phyloP scores from a whole-genome alignment of 139 green algal genomes.

The Haematococcus lacustris region DNA sequence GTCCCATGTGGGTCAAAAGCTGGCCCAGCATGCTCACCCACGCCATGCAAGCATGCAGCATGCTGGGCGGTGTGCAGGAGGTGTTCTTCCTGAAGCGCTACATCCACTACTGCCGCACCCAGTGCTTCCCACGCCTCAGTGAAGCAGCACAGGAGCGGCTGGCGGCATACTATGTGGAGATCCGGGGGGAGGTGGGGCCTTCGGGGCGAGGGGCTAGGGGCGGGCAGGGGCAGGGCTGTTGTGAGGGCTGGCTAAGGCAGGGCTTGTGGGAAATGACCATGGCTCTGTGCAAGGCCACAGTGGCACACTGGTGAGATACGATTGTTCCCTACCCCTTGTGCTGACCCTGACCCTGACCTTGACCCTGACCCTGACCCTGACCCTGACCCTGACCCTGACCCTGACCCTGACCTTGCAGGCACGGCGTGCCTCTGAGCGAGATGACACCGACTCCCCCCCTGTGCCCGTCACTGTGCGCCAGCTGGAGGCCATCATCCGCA shows the following conservation, averaged over 20 bases:
- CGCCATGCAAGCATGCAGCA: no score
- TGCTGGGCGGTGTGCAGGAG: slow-evolving; percentile 34
- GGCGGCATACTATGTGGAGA: slow-evolving; percentile 79
- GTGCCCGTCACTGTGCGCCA: slow-evolving; percentile 94
- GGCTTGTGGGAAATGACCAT: not conserved
- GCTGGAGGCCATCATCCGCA: slow-evolving; percentile 93
- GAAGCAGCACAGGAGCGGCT: slow-evolving; percentile 59
- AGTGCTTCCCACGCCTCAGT: slow-evolving; percentile 71
- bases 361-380: not conserved
- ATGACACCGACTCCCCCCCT: slow-evolving; percentile 50
- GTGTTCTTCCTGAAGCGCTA: slow-evolving; percentile 84
- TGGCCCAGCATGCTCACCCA: no score
- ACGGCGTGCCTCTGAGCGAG: slow-evolving; percentile 24
- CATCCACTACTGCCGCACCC: slow-evolving; percentile 78
- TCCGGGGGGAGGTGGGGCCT: slow-evolving; percentile 68
- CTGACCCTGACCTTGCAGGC: slow-evolving; percentile 55
- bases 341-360: not conserved
- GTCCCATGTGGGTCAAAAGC: no score
- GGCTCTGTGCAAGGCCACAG: not conserved
- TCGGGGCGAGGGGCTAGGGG: no score
- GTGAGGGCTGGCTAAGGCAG: no score
- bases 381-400: no score
- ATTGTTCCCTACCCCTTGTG: not conserved
- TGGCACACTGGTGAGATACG: not conserved
- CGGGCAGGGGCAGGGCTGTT: no score